Conservation (phyloP, 306 rosid species). For the Cajanus cajan region DNA sequence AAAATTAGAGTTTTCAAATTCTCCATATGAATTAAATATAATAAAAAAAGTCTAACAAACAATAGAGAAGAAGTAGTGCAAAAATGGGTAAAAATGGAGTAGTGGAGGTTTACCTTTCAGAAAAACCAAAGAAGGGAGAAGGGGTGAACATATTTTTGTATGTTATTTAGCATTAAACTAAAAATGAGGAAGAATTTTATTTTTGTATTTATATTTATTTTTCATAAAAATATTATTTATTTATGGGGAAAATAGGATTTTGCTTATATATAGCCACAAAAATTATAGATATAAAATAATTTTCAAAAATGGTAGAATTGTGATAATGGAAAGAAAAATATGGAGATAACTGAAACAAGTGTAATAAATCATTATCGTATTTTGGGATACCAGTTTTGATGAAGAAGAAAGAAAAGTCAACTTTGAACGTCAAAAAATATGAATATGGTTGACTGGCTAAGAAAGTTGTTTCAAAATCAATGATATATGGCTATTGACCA, state of each 20-base stretch:
- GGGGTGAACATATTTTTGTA: slow-evolving; percentile 28
- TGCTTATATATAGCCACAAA: neutral
- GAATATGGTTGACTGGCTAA: neutral
- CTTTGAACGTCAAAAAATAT: neutral
- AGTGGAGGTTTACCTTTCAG: slow-evolving; percentile 37
- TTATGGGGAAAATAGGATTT: neutral
- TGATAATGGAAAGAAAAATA: neutral
- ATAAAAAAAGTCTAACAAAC: neutral
- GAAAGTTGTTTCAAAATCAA: neutral
- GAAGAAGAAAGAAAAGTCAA: neutral
- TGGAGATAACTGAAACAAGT: neutral
- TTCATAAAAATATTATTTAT: neutral
- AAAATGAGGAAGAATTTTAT: neutral
- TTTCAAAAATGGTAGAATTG: neutral
- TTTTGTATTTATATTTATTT: neutral
- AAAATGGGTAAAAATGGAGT: slow-evolving; percentile 2
- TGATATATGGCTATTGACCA: neutral
- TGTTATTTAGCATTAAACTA: neutral
- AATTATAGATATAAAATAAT: neutral
- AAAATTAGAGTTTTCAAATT: neutral
- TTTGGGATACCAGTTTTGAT: neutral
- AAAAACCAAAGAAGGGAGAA: slow-evolving; percentile 35
- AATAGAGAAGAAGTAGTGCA: neutral
- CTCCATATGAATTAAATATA: neutral
- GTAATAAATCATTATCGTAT: neutral